Evolutionary conservation across 306 rosid species (phyloP), one percentile per base, ranked within the genome.

Genomic region (Cucurbita argyrosperma): DNA sequence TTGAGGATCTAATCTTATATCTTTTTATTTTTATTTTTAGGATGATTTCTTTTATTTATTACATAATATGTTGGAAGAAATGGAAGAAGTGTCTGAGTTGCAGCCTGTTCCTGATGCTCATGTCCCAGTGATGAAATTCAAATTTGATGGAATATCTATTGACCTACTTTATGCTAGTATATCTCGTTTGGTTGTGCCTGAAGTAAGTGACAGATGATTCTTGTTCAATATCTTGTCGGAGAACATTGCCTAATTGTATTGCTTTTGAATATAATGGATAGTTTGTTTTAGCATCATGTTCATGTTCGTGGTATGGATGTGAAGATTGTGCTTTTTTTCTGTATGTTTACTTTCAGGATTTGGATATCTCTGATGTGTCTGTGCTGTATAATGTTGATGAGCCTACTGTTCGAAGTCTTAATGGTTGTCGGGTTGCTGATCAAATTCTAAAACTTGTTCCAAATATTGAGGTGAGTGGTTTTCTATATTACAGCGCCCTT

Each of bases 381-480:
- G 90, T 95, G 74, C 79, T 95, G 76, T 81, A 67, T 69, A 83
- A 91, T 54, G 89, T 91, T 66, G 97, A 91, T 71, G 97, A 89
- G 84, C 96, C 86, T 77, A 94, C 97, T 74, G 97, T 89, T 77
- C 83, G 97, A 79, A 88, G 99, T 83, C 91, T 94, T 77, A 94
- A 94, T 55, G 99, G 99, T 72, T 94, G 99, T 80, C 83, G 99
- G 73, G 99, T 94, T 82, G 96, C 97, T 26, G 97, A 91, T 89
- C 99, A 95, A 81, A 91, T 95, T 89, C 96, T 95, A 74, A 95
- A 91, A 79, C 97, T 88, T 78, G 96, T 94, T 74, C 99, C 99
- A 19, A 89, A 91, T 83, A 74, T 88, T 66, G 89, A 94, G 95
- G 99, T 88, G 82, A 76, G 82, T 70, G 26, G 60, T 38, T 71